Evolutionary conservation across 257 asterid species (phyloP), one percentile per base, ranked within the genome.

Genomic region (Prunella vulgaris): DNA sequence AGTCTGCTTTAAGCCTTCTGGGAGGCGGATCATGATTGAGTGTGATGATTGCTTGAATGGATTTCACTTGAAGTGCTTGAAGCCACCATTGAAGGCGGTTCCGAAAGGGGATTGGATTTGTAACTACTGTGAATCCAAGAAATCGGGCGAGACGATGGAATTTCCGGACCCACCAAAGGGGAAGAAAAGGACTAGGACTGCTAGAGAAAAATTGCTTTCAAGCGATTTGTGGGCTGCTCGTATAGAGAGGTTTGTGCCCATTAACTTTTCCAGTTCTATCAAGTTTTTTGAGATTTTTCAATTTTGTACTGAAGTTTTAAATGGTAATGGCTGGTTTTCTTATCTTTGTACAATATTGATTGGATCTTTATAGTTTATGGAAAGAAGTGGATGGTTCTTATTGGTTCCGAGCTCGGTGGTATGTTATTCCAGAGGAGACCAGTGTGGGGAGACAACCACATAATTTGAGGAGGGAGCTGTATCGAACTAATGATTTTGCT

Each of bases 1-100:
- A 74, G 82, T 90, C 58, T 90, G 99, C 64, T 88, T 88, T 49
- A 90, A 78, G 85, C 84, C 88, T 22, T 81, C 88, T 52, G 96
- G 96, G 54, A 82, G 20, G 63, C 77, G 73, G 32, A 59, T 90
- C 61, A 84, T 90, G 97, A 82, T 90, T 46, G 99, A 93, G 78
- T 93, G 97, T 70, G 99, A 90, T 67, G 95, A 88, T 64, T 93
- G 99, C 71, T 85, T 93, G 83, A 90, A 88, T 80, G 99, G 99
- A 28, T 90, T 87, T 82, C 99, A 93, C 79, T 80, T 90, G 78
- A 88, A 81, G 76, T 93, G 97, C 69, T 73, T 90, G 83, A 88
- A 60, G 68, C 99, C 97, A 0, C 97, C 97, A 0, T 60, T 88
- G 61, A 86, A 66, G 77, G 86, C 74, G 68, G 91, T 93, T 78